Percentiles rank a stretch among this genome's conserved stretches.
phyloP scores from a whole-genome alignment of 2,329 filamentous ascomycete genomes.

The Fusarium equiseti region DNA sequence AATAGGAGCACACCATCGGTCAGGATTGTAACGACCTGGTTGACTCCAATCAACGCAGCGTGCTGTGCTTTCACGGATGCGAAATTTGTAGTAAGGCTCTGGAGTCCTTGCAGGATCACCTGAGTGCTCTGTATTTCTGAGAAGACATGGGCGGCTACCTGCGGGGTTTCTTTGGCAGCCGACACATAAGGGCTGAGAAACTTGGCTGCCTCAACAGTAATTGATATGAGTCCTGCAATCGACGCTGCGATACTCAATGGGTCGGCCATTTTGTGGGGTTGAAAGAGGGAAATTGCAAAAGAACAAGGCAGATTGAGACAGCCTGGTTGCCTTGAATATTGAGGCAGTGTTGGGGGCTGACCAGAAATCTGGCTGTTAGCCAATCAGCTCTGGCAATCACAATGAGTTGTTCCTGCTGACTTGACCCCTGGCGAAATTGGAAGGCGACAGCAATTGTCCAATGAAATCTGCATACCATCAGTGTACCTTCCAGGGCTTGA shows the following conservation, averaged over 20 bases:
- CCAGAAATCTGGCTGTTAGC: not conserved
- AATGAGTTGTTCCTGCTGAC: not conserved
- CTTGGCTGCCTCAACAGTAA: not conserved
- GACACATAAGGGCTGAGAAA: slow-evolving; percentile 22
- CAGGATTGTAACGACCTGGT: slow-evolving; percentile 16
- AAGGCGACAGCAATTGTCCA: not conserved
- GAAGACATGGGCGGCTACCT: slow-evolving; percentile 14
- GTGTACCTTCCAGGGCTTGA: not conserved
- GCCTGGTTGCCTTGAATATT: not conserved
- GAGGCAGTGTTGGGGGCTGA: not conserved
- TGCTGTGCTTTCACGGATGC: rapidly evolving
- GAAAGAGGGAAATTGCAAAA: not conserved
- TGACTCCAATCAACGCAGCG: not conserved
- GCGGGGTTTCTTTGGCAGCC: slow-evolving; percentile 26
- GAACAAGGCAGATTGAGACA: not conserved
- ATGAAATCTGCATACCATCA: not conserved
- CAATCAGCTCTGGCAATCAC: not conserved
- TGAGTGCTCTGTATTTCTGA: slow-evolving; percentile 23
- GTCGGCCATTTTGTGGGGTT: not conserved
- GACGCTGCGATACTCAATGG: slow-evolving; percentile 27
- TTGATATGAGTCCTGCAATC: slow-evolving; percentile 11
- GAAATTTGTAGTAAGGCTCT: not conserved
- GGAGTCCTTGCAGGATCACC: slow-evolving; percentile 9
- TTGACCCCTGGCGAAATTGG: not conserved
- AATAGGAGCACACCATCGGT: slow-evolving; percentile 19